These are phyloP conservation scores for Patellifolia procumbens DNA, from an alignment of 179 eudicot species.

Conservation along the genomic window DNA sequence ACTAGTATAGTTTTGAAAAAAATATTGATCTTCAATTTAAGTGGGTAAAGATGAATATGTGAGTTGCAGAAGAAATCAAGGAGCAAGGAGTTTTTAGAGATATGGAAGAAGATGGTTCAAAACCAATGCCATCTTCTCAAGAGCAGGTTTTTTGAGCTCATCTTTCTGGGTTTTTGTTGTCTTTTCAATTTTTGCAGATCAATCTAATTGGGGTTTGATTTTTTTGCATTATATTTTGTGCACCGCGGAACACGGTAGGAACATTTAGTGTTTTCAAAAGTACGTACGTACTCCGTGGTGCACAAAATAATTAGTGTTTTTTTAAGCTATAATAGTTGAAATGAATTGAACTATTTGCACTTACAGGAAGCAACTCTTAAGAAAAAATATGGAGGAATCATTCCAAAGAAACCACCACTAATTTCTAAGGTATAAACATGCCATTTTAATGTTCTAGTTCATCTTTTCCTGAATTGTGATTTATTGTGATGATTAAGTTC, in stretches of 20 bases:
- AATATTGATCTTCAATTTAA: slow-evolving; percentile 23
- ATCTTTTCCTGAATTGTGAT: not conserved
- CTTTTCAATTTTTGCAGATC: slow-evolving; percentile 11
- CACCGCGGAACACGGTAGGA: no score
- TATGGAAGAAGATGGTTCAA: slow-evolving; percentile 48
- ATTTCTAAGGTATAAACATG: slow-evolving; percentile 68
- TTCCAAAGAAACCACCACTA: slow-evolving; percentile 95
- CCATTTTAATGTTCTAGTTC: not conserved
- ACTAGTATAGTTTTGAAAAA: not conserved
- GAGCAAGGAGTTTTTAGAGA: slow-evolving; percentile 22
- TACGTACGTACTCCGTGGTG: no score
- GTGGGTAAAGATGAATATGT: slow-evolving; percentile 35
- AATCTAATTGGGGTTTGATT: slow-evolving; percentile 1
- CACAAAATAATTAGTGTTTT: no score
- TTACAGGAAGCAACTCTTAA: slow-evolving; percentile 70
- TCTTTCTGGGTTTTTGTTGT: not conserved
- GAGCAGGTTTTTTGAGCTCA: slow-evolving; percentile 55
- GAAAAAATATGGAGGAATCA: slow-evolving; percentile 88
- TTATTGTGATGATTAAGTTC: not conserved
- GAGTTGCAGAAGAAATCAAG: slow-evolving; percentile 55
- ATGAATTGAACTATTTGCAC: slow-evolving; percentile 12
- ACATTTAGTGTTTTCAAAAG: no score
- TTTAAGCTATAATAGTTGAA: not conserved
- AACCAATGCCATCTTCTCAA: slow-evolving; percentile 58
- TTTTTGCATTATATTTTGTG: no score